These are phyloP conservation scores for Phaeosphaeriaceae sp. DNA, from an alignment of 2,329 filamentous ascomycete genomes.

Conservation along the genomic window DNA sequence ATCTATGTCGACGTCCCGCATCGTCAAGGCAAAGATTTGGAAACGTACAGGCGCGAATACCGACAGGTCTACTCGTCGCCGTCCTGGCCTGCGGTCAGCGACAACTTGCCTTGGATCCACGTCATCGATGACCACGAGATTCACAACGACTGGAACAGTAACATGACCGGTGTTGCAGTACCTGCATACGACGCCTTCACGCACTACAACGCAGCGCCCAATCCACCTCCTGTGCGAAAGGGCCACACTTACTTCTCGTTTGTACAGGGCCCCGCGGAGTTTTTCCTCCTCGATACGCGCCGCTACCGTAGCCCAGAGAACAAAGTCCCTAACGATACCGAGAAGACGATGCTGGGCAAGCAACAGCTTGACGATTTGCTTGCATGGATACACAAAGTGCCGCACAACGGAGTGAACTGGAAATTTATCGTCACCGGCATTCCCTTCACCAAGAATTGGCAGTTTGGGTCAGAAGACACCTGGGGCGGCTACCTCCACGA, in stretches of 20 bases:
- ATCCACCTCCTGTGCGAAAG: constrained; percentile 73
- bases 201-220: constrained; percentile 83
- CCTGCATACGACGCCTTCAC: constrained; percentile 84
- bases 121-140: constrained; percentile 98
- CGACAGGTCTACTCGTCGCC: constrained; percentile 95
- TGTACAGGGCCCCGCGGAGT: constrained; percentile 85
- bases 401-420: constrained; percentile 83
- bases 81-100: constrained; percentile 79
- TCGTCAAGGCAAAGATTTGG: constrained; percentile 72
- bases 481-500: constrained; percentile 93
- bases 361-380: constrained; percentile 82
- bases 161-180: constrained; percentile 79
- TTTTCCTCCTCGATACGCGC: constrained; percentile 94
- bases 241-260: constrained; percentile 88
- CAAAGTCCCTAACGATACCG: constrained; percentile 64
- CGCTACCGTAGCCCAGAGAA: constrained; percentile 78
- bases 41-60: constrained; percentile 89
- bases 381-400: constrained; percentile 74
- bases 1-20: constrained; percentile 90
- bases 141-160: constrained; percentile 87
- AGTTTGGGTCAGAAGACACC: constrained; percentile 83
- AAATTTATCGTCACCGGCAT: constrained; percentile 91
- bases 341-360: constrained; percentile 87
- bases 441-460: constrained; percentile 98
- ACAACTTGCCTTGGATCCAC: constrained; percentile 94